Evolutionary conservation across 352 stramenopile species (phyloP).

Genomic region (Blastocystis sp.): DNA sequence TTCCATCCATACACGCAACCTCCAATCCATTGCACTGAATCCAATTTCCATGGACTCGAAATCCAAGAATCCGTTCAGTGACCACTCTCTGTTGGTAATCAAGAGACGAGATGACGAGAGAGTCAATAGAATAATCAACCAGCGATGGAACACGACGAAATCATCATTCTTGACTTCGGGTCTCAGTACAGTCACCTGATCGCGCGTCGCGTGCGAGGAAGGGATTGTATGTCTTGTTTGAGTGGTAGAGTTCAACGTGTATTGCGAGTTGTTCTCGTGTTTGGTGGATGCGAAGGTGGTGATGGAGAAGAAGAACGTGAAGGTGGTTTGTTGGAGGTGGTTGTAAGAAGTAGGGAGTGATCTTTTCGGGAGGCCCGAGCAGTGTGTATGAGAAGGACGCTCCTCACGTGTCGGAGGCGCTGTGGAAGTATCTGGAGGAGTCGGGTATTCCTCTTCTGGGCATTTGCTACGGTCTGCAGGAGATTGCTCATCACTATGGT

Average conservation of each 20-base stretch:
- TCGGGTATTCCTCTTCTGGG: conserved; percentile 87
- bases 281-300: conserved; percentile 81
- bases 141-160: conserved; percentile 74
- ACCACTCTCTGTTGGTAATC: too few species aligned
- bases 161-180: conserved; percentile 97
- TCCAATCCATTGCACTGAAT: too few species aligned
- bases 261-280: conserved; percentile 97
- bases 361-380: conserved; percentile 87
- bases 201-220: conserved; percentile 82
- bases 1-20: too few species aligned
- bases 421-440: conserved; percentile 90
- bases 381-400: conserved; percentile 87
- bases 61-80: too few species aligned
- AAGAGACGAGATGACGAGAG: too few species aligned
- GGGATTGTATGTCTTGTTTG: neutral
- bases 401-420: conserved; percentile 79
- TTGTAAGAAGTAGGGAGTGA: conserved; percentile 80
- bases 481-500: conserved; percentile 86
- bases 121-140: too few species aligned
- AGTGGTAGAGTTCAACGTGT: conserved; percentile 82
- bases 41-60: too few species aligned
- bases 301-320: conserved; percentile 41
- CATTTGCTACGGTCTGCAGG: conserved; percentile 89
- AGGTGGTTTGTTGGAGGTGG: conserved; percentile 56
- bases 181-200: conserved; percentile 99